Conservation (phyloP, 1,284 basidiomycete genomes). For the Ustilago curta region DNA sequence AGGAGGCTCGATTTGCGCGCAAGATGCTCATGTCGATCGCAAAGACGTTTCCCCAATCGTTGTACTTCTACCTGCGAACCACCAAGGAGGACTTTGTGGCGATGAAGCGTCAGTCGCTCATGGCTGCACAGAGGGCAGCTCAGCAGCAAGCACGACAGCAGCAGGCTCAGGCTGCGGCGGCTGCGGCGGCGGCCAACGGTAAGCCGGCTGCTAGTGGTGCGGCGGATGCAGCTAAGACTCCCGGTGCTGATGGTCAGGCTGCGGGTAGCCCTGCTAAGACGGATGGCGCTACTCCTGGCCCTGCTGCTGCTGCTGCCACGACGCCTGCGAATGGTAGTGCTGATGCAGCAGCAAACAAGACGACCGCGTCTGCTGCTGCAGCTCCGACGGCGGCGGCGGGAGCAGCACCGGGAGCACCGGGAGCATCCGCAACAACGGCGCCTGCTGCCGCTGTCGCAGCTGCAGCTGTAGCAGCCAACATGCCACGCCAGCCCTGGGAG, state of each 20-base stretch:
- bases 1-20: slow-evolving; percentile 92
- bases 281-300: slow-evolving; percentile 17
- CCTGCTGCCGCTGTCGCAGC: slow-evolving; percentile 45
- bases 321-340: slow-evolving; percentile 18
- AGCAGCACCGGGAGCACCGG: slow-evolving; percentile 10
- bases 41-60: slow-evolving; percentile 91
- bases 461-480: slow-evolving; percentile 50
- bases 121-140: slow-evolving; percentile 64
- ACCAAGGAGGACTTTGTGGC: slow-evolving; percentile 81
- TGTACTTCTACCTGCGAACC: slow-evolving; percentile 95
- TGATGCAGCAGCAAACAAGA: slow-evolving; percentile 9
- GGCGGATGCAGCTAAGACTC: slow-evolving; percentile 18
- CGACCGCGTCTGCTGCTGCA: slow-evolving; percentile 8
- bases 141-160: slow-evolving; percentile 71
- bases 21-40: slow-evolving; percentile 90
- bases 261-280: slow-evolving; percentile 32
- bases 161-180: slow-evolving; percentile 44
- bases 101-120: slow-evolving; percentile 70
- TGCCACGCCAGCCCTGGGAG: slow-evolving; percentile 81
- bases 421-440: slow-evolving; percentile 2
- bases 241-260: slow-evolving; percentile 19
- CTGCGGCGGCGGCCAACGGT: slow-evolving; percentile 32
- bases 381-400: slow-evolving; percentile 6
- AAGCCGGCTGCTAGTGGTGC: slow-evolving; percentile 18
- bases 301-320: slow-evolving; percentile 12